phyloP scores from a whole-genome alignment of 2,329 filamentous ascomycete species.

The Bimuria novae-zelandiae region DNA sequence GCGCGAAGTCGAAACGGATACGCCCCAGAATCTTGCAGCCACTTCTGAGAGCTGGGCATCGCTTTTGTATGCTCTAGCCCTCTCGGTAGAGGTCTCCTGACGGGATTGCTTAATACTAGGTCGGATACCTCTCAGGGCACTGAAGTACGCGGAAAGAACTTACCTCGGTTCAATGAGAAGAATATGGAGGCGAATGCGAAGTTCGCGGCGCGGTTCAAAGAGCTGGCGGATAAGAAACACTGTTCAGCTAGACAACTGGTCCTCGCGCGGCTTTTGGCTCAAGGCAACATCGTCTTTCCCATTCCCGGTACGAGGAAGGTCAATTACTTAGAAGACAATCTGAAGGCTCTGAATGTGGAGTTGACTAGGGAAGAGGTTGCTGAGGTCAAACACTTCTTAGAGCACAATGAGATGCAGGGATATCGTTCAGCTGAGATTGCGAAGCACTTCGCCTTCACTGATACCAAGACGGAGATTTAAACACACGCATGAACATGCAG shows the following conservation, averaged over 20 bases:
- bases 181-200: conserved; percentile 30
- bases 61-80: conserved; percentile 35
- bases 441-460: conserved; percentile 5
- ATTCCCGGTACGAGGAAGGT: conserved; percentile 53
- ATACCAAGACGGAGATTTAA: neutral
- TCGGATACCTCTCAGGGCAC: neutral
- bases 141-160: conserved; percentile 9
- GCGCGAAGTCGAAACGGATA: conserved; percentile 46
- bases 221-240: conserved; percentile 49
- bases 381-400: conserved; percentile 19
- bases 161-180: conserved; percentile 47
- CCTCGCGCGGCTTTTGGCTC: conserved; percentile 35
- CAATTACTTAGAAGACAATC: conserved; percentile 23
- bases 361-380: conserved; percentile 20
- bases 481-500: no score
- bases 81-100: conserved; percentile 28
- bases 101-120: neutral
- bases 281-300: conserved; percentile 57
- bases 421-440: neutral
- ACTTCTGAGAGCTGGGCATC: conserved; percentile 45
- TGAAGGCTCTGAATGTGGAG: conserved; percentile 12
- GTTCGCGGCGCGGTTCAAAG: conserved; percentile 27
- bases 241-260: conserved; percentile 62
- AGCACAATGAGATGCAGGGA: conserved; percentile 37
- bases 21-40: conserved; percentile 24